These are phyloP conservation scores for Globisporangium acanthophoron DNA, from an alignment of 352 stramenopile genomes.

Conservation along the genomic window DNA sequence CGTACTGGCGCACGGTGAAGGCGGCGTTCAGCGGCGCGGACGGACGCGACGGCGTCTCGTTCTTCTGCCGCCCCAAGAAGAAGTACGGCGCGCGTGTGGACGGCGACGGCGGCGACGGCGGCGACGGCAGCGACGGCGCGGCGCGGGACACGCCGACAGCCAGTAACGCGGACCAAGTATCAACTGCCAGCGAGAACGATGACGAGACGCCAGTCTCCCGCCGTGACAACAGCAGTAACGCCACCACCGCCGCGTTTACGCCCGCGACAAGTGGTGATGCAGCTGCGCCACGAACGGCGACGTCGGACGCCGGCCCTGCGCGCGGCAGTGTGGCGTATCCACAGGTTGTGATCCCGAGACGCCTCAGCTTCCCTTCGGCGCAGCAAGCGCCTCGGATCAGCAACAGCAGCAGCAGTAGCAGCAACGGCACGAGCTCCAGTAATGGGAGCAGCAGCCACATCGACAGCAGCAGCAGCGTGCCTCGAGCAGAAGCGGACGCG, in stretches of 20 bases:
- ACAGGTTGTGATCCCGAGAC: background rate
- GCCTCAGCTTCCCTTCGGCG: background rate
- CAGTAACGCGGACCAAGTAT: no score
- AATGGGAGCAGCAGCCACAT: background rate
- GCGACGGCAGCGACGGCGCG: no score
- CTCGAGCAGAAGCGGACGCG: background rate
- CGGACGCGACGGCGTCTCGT: slow-evolving; percentile 1
- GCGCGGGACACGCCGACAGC: no score
- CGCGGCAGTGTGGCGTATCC: background rate
- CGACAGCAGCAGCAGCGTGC: background rate
- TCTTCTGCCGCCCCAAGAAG: background rate
- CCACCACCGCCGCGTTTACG: no score
- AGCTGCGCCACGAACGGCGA: no score
- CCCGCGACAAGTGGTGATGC: no score
- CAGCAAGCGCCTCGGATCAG: background rate
- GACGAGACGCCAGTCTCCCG: no score
- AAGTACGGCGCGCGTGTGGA: background rate
- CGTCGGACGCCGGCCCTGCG: no score
- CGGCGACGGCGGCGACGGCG: no score
- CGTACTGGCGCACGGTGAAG: slow-evolving; percentile 5
- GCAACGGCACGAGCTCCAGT: background rate
- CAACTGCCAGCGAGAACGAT: no score
- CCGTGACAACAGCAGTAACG: no score
- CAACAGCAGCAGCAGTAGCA: background rate
- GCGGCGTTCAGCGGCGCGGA: slow-evolving; percentile 3